A percentile compares a stretch with the other conserved stretches of the same genome.
phyloP scores from a whole-genome alignment of 139 green algal genomes.

The Chlorella sp. region DNA sequence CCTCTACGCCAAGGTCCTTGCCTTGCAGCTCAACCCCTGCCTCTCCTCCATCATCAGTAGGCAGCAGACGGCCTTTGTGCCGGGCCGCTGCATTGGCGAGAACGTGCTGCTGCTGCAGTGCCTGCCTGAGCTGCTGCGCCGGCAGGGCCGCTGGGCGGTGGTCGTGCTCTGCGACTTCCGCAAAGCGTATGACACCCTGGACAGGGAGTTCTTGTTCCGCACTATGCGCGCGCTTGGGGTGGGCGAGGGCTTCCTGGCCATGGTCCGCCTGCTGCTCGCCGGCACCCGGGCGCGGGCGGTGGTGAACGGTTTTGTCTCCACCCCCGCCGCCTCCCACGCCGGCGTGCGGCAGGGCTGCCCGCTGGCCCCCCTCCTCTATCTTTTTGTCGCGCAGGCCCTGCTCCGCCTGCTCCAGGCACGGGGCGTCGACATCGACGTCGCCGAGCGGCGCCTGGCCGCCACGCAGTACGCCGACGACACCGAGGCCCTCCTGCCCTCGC shows the following conservation, averaged over 20 bases:
- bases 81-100: constrained; percentile 31
- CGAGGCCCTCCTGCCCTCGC: not conserved
- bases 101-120: constrained; percentile 28
- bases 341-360: constrained; percentile 39
- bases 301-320: constrained; percentile 23
- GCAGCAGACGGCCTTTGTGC: constrained; percentile 45
- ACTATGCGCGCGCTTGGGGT: constrained; percentile 18
- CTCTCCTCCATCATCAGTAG: too few species aligned
- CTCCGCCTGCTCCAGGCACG: not conserved
- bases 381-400: constrained; percentile 24
- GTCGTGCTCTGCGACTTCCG: constrained; percentile 28
- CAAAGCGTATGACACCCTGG: constrained; percentile 43
- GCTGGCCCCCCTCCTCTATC: constrained; percentile 29
- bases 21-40: not conserved
- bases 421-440: not conserved
- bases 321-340: not conserved
- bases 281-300: not conserved
- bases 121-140: constrained; percentile 8
- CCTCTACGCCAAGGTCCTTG: constrained; percentile 17
- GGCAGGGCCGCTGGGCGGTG: too few species aligned
- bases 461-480: constrained; percentile 6
- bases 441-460: not conserved
- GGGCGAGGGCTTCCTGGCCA: constrained; percentile 8
- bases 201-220: constrained; percentile 14
- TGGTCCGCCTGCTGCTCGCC: constrained; percentile 22